phyloP scores from a whole-genome alignment of 345 rosid species.

The Hevea brasiliensis region DNA sequence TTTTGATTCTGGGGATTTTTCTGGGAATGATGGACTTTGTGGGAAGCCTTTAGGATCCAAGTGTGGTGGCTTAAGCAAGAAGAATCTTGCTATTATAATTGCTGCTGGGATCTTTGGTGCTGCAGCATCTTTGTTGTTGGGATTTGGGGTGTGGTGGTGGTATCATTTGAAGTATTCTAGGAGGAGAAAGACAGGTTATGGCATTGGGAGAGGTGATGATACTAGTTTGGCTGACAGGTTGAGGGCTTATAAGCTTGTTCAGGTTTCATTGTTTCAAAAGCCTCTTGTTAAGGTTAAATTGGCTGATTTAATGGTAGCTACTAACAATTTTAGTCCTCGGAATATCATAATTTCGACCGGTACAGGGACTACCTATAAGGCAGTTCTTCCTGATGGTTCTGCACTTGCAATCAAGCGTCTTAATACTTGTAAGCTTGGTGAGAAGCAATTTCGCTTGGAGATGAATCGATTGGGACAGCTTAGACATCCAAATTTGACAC shows the following conservation, averaged over 20 bases:
- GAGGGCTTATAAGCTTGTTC: conserved; percentile 61
- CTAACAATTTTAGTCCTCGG: conserved; percentile 58
- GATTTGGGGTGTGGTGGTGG: conserved; percentile 94
- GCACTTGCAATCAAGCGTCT: conserved; percentile 78
- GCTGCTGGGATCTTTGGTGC: conserved; percentile 91
- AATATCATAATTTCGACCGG: conserved; percentile 55
- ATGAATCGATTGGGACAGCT: conserved; percentile 71
- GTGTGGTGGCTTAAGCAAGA: conserved; percentile 78
- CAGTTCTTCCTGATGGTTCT: conserved; percentile 85
- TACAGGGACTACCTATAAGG: conserved; percentile 77
- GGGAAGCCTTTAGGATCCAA: conserved; percentile 55
- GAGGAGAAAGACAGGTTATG: conserved; percentile 36
- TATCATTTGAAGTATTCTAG: conserved; percentile 49
- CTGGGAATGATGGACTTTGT: conserved; percentile 73
- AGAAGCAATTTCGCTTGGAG: conserved; percentile 74
- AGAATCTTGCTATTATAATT: conserved; percentile 71
- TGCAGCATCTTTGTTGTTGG: conserved; percentile 68
- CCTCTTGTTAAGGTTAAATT: conserved; percentile 81
- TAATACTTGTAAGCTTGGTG: conserved; percentile 53
- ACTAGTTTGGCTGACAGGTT: conserved; percentile 56
- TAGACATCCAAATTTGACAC: conserved; percentile 83
- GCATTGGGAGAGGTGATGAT: conserved; percentile 46
- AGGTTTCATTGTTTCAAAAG: conserved; percentile 85
- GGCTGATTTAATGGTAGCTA: conserved; percentile 80
- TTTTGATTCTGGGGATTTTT: conserved; percentile 46